These are phyloP conservation scores for Annulohypoxylon maeteangense DNA, from an alignment of 495 filamentous ascomycete genomes.

Conservation along the genomic window DNA sequence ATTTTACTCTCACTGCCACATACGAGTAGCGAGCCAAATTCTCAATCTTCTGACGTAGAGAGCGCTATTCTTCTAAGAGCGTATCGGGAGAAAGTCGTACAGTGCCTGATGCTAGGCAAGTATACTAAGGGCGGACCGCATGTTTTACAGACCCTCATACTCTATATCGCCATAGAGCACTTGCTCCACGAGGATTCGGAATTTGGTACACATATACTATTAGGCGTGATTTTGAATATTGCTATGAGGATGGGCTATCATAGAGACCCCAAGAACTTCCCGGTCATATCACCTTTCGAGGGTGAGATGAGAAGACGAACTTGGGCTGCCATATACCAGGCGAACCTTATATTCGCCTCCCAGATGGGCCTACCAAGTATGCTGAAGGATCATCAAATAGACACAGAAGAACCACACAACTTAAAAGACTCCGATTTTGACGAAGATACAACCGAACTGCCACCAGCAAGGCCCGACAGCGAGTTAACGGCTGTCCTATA, in stretches of 20 bases:
- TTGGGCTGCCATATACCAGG: constrained; percentile 52
- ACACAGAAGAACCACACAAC: constrained; percentile 57
- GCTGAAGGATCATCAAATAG: constrained; percentile 46
- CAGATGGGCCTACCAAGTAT: constrained; percentile 55
- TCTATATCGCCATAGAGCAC: constrained; percentile 47
- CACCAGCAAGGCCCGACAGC: constrained; percentile 49
- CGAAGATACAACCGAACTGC: constrained; percentile 48
- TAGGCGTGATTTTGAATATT: constrained; percentile 50
- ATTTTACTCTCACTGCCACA: constrained; percentile 26
- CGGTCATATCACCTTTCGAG: constrained; percentile 55
- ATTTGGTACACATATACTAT: constrained; percentile 47
- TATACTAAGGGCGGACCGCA: constrained; percentile 50
- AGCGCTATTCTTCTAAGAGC: constrained; percentile 7
- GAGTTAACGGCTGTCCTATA: constrained; percentile 53
- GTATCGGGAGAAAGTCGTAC: constrained; percentile 49
- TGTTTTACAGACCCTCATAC: constrained; percentile 49
- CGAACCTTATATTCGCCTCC: constrained; percentile 36
- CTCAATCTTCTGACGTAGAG: not conserved
- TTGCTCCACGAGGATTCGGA: constrained; percentile 43
- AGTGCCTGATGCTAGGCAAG: constrained; percentile 50
- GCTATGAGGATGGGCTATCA: constrained; percentile 68
- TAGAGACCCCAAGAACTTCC: constrained; percentile 63
- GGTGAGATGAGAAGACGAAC: constrained; percentile 50
- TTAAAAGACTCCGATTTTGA: constrained; percentile 57
- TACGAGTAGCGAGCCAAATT: not conserved